These are phyloP conservation scores for Yarrowia keelungensis DNA, from an alignment of 805 yeast genomes.

Conservation along the genomic window DNA sequence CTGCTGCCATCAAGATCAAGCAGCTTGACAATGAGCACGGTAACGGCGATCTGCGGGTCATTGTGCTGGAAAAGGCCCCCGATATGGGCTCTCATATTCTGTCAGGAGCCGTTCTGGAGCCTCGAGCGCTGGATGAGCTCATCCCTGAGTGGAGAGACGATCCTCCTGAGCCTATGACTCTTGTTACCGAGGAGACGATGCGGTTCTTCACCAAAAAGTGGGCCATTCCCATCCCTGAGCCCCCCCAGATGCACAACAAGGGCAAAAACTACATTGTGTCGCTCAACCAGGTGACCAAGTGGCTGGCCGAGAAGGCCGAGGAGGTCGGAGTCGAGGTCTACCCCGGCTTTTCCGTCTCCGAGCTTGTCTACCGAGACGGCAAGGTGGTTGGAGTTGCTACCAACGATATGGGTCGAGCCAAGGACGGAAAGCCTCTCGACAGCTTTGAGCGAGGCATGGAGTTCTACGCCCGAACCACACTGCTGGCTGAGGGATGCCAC, in stretches of 20 bases:
- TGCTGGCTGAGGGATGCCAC: conserved; percentile 98
- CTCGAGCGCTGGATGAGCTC: conserved; percentile 82
- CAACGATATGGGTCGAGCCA: conserved; percentile 85
- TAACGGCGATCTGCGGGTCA: conserved; percentile 75
- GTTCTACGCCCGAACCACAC: conserved; percentile 87
- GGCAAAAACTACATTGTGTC: conserved; percentile 83
- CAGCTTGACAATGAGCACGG: conserved; percentile 77
- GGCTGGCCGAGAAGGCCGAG: conserved; percentile 88
- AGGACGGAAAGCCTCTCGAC: conserved; percentile 76
- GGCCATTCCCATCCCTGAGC: conserved; percentile 83
- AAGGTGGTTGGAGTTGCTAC: conserved; percentile 90
- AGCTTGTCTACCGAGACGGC: conserved; percentile 65
- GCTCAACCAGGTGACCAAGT: conserved; percentile 77
- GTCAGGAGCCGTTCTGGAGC: conserved; percentile 94
- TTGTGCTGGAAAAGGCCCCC: conserved; percentile 89
- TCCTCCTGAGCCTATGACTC: conserved; percentile 67
- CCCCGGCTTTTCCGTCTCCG: conserved; percentile 87
- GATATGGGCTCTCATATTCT: conserved; percentile 93
- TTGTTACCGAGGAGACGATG: conserved; percentile 78
- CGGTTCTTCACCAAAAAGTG: conserved; percentile 66
- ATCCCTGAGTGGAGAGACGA: conserved; percentile 65
- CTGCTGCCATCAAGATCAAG: conserved; percentile 88
- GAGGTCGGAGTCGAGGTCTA: conserved; percentile 92
- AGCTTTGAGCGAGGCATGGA: conserved; percentile 97
- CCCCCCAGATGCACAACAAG: conserved; percentile 84